Base-by-base conservation (phyloP, 495 filamentous ascomycete genomes). In the Penicillium diatomitis region DNA sequence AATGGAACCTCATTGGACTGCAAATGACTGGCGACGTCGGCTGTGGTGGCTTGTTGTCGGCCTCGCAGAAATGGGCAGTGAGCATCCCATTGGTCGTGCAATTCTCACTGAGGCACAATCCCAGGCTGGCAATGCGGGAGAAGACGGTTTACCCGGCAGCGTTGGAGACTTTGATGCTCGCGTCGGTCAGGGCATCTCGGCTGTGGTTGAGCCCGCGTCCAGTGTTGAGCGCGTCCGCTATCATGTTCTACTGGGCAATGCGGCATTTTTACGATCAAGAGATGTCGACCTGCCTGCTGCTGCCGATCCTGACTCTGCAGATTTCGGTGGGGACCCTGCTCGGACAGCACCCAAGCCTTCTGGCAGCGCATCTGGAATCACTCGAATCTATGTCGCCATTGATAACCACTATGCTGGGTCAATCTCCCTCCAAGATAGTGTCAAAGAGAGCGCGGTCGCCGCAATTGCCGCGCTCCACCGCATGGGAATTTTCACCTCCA, bases 31-130 rank as follows among this genome's bases (percentile, higher is more conserved):
- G 77, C 80, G 80, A 41, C 79, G 76, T 46, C 78, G 78, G 38
- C 72, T 96, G 4, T 99, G 92, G 92, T 99, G 92, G 92, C 78
- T 86, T 41, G 76, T 96, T 50, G 81, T 99, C 32, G 94, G 94
- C 48, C 83, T 96, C 4, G 84, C 91, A 2, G 92, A 99, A 63
- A 88, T 87, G 77, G 83, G 86, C 44, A 94, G 87, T 60, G 92
- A 99, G 68, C 92, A 99, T 67, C 92, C 92, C 0, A 85, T 97
- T 50, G 92, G 90, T 27, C 86, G 82, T 56, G 90, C 92, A 4
- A 87, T 97, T 46, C 64, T 90, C 11, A 61, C 69, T 8, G 81
- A 80, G 11, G 88, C 90, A 2, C 87, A 86, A 54, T 70, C 78
- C 10, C 77, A 88, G 52, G 78, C 96, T 6, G 83, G 82, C 5